These are phyloP conservation scores for Coniferiporia weirii DNA, from an alignment of 1,284 basidiomycete species.

Conservation along the genomic window DNA sequence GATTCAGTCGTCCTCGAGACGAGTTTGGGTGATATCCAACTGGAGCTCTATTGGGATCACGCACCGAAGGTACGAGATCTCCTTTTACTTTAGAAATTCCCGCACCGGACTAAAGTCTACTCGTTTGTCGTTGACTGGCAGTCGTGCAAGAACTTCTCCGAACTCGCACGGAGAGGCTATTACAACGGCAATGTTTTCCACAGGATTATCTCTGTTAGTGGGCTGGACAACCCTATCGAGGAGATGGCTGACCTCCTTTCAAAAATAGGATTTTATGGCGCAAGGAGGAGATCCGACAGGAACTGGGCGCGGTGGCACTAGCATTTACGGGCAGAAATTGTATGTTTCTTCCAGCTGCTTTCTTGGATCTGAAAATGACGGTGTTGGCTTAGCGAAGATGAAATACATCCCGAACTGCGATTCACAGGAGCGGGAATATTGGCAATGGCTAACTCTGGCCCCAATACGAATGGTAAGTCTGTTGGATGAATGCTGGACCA, in stretches of 20 bases:
- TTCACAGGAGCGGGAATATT: constrained; percentile 96
- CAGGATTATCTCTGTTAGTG: constrained; percentile 75
- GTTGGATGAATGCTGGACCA: background rate
- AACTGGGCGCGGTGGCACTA: constrained; percentile 90
- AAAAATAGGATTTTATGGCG: constrained; percentile 85
- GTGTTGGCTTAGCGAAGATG: constrained; percentile 52
- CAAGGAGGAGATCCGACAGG: constrained; percentile 92
- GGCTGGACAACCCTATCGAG: background rate
- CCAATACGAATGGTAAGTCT: constrained; percentile 81
- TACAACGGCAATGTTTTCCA: constrained; percentile 88
- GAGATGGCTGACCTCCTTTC: background rate
- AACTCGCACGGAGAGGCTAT: constrained; percentile 78
- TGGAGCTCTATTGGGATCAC: constrained; percentile 90
- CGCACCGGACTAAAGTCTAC: background rate
- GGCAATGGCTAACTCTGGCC: constrained; percentile 95
- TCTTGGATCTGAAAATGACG: constrained; percentile 1
- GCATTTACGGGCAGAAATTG: constrained; percentile 91
- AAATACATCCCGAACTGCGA: constrained; percentile 80
- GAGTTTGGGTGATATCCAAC: constrained; percentile 78
- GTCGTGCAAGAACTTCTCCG: constrained; percentile 94
- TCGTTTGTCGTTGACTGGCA: constrained; percentile 28
- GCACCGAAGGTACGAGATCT: constrained; percentile 66
- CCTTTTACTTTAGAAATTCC: constrained; percentile 1
- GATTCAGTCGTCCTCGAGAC: constrained; percentile 79
- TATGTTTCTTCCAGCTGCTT: constrained; percentile 33